A percentile compares a stretch with the other conserved stretches of the same genome.
Evolutionary conservation across 805 yeast genomes (phyloP).

Genomic region (Candida dajiaensis): DNA sequence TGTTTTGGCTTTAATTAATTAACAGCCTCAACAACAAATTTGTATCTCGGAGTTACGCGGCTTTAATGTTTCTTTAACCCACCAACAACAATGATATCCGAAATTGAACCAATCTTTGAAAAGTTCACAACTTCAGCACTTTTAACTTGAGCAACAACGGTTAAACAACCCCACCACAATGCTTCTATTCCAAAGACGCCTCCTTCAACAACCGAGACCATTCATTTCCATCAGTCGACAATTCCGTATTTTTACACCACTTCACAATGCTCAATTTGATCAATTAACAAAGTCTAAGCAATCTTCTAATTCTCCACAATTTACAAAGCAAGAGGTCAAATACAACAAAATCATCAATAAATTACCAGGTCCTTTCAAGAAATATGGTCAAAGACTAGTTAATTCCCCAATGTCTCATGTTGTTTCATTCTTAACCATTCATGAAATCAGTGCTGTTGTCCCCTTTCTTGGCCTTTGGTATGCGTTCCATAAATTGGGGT

Average conservation of each 20-base stretch:
- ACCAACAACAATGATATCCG: too few relatives aligned
- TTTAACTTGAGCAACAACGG: too few relatives aligned
- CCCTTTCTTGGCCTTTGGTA: conserved; percentile 71
- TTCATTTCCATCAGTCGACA: background rate
- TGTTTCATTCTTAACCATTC: conserved; percentile 60
- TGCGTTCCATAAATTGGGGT: conserved; percentile 48
- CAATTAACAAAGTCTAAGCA: conserved; percentile 11
- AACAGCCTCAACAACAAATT: too few relatives aligned
- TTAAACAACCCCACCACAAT: background rate
- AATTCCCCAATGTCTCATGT: conserved; percentile 57
- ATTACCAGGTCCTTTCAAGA: conserved; percentile 45
- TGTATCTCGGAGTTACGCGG: too few relatives aligned
- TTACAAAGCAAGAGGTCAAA: background rate
- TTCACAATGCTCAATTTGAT: conserved; percentile 7
- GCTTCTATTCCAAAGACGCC: background rate
- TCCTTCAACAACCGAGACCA: background rate
- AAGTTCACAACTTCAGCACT: too few relatives aligned
- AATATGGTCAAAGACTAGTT: conserved; percentile 43
- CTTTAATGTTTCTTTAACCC: too few relatives aligned
- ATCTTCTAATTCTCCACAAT: background rate
- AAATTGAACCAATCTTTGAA: too few relatives aligned
- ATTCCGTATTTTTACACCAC: background rate
- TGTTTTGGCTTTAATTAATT: too few relatives aligned
- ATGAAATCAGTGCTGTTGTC: conserved; percentile 68
- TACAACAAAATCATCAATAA: conserved; percentile 21